These are phyloP conservation scores for Acer campestre DNA, from an alignment of 345 rosid species.

Conservation along the genomic window DNA sequence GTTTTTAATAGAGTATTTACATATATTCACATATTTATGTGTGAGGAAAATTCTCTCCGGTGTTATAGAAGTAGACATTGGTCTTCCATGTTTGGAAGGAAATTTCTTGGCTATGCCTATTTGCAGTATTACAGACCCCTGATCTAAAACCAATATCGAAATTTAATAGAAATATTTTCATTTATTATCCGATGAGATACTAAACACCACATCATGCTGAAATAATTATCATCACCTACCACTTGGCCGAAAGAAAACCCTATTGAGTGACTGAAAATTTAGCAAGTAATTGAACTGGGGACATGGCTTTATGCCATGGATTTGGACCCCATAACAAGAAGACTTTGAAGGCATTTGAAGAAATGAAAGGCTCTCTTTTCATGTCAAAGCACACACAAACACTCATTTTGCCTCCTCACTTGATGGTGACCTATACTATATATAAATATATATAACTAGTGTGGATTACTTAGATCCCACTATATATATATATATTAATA, in stretches of 20 bases:
- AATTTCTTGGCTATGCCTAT: too few species aligned
- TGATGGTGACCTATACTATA: slow-evolving; percentile 23
- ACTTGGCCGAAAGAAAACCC: slow-evolving; percentile 19
- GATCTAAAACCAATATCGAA: too few species aligned
- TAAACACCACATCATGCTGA: neutral
- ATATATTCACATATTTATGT: too few species aligned
- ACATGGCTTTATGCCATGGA: neutral
- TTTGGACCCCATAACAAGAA: slow-evolving; percentile 25
- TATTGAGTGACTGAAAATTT: neutral
- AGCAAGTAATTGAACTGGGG: neutral
- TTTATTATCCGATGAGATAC: neutral
- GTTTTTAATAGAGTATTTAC: too few species aligned
- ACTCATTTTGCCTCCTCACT: slow-evolving; percentile 18
- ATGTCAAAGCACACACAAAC: slow-evolving; percentile 23
- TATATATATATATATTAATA: neutral
- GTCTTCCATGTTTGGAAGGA: too few species aligned
- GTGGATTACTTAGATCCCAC: slow-evolving; percentile 44
- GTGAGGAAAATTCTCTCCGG: too few species aligned
- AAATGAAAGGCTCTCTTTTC: slow-evolving; percentile 28
- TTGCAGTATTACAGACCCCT: too few species aligned
- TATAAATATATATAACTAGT: neutral
- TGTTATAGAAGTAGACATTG: too few species aligned
- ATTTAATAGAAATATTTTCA: too few species aligned
- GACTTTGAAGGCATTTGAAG: slow-evolving; percentile 17
- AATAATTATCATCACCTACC: neutral